phyloP scores from a whole-genome alignment of 495 filamentous ascomycete genomes.

The Staphylotrichum longicolle region DNA sequence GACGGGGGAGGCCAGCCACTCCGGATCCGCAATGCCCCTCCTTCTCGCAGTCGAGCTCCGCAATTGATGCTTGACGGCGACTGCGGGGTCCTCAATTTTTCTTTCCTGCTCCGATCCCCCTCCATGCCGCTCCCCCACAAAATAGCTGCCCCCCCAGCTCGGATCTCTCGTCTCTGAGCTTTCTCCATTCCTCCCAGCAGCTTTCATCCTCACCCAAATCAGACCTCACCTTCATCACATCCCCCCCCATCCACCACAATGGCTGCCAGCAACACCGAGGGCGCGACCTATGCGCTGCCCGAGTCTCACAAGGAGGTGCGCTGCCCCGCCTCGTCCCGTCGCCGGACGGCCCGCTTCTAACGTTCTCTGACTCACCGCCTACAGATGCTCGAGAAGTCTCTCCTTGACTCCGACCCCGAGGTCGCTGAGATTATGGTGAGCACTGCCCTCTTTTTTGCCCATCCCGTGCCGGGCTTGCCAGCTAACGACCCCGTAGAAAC shows the following conservation, averaged over 20 bases:
- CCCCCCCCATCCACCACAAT: conserved; percentile 31
- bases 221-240: not conserved
- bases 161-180: conserved; percentile 5
- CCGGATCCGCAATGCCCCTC: conserved; percentile 6
- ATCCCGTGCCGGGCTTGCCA: not conserved
- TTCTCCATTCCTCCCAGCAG: conserved; percentile 1
- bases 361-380: conserved; percentile 49
- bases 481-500: conserved; percentile 55
- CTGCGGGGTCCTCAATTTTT: conserved; percentile 30
- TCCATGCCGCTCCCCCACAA: conserved; percentile 20
- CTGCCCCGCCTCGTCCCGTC: conserved; percentile 21
- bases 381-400: conserved; percentile 85
- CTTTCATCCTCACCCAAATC: conserved; percentile 6
- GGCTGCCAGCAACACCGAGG: conserved; percentile 37
- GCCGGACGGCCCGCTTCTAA: not conserved
- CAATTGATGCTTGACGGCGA: conserved; percentile 13
- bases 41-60: conserved; percentile 11
- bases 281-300: conserved; percentile 74
- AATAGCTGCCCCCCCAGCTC: not conserved
- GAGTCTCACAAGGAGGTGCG: conserved; percentile 84
- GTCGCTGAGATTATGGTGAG: conserved; percentile 91
- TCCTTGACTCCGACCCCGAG: conserved; percentile 84
- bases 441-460: conserved; percentile 12
- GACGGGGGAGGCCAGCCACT: too few relatives aligned
- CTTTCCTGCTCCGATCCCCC: conserved; percentile 19